phyloP scores from a whole-genome alignment of 441 rosid species.

The Pelargonium fulgidum region DNA sequence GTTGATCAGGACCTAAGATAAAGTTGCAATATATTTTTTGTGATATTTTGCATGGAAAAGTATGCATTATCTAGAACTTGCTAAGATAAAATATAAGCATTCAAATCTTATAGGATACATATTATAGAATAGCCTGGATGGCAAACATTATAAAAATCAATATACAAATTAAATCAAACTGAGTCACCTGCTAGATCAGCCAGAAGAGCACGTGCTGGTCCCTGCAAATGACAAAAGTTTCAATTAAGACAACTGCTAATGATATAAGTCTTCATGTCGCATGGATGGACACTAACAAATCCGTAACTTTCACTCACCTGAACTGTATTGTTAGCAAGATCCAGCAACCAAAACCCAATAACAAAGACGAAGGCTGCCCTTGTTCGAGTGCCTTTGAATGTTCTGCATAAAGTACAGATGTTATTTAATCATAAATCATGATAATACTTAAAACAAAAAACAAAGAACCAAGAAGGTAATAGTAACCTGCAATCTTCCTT shows the following conservation, averaged over 20 bases:
- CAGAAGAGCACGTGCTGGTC: slow-evolving; percentile 95
- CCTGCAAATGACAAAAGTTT: slow-evolving; percentile 37
- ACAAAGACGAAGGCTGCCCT: slow-evolving; percentile 80
- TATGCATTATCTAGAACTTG: slow-evolving; percentile 1
- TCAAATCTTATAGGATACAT: slow-evolving; percentile 16
- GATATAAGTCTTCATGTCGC: neutral
- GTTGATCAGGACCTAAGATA: slow-evolving; percentile 79
- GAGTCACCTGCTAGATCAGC: slow-evolving; percentile 76
- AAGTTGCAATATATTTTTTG: slow-evolving; percentile 14
- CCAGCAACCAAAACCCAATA: slow-evolving; percentile 94
- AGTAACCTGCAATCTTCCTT: slow-evolving; percentile 75
- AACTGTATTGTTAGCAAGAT: slow-evolving; percentile 93
- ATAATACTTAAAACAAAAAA: neutral
- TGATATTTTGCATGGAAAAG: slow-evolving; percentile 22
- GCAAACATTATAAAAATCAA: neutral
- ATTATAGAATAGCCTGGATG: slow-evolving; percentile 1
- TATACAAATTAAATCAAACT: neutral
- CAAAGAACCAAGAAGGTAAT: slow-evolving; percentile 11
- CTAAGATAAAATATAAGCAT: slow-evolving; percentile 1
- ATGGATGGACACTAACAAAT: neutral
- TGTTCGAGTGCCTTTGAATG: slow-evolving; percentile 76
- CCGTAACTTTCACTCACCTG: slow-evolving; percentile 41
- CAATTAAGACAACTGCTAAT: neutral
- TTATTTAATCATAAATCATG: neutral
- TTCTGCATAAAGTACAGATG: slow-evolving; percentile 36